Percentiles rank a stretch among this genome's conserved stretches.
Evolutionary conservation across 2,329 filamentous ascomycete species (phyloP).

Genomic region (Fusarium neocosmosporiellum): DNA sequence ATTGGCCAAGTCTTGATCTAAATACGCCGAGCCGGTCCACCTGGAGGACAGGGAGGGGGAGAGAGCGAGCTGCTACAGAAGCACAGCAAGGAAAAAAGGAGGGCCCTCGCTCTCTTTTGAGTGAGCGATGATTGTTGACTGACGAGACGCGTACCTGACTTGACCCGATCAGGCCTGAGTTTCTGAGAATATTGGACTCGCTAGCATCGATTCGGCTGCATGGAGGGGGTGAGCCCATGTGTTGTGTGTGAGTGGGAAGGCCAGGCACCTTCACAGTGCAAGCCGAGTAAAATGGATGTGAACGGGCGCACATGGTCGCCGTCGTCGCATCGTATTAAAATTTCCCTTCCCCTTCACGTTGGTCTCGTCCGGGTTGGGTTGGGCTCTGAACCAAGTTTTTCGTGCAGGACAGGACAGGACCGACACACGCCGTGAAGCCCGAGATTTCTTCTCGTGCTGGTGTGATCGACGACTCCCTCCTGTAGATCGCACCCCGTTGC

Average conservation of each 20-base stretch:
- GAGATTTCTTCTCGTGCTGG: slow-evolving; percentile 15
- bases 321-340: background rate
- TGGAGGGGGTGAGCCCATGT: slow-evolving; percentile 3
- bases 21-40: slow-evolving; percentile 31
- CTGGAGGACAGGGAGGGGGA: slow-evolving; percentile 5
- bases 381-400: slow-evolving; percentile 30
- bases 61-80: background rate
- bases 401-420: slow-evolving; percentile 4
- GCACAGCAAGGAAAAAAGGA: background rate
- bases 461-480: slow-evolving; percentile 23
- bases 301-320: slow-evolving; percentile 5
- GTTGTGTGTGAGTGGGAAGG: background rate
- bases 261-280: slow-evolving; percentile 24
- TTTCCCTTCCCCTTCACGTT: slow-evolving; percentile 2
- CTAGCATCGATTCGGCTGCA: slow-evolving; percentile 16
- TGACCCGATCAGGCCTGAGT: slow-evolving; percentile 36
- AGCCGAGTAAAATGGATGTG: background rate
- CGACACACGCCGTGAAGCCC: slow-evolving; percentile 22
- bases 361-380: slow-evolving; percentile 1
- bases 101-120: slow-evolving; percentile 6
- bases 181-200: slow-evolving; percentile 13
- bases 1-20: slow-evolving; percentile 41
- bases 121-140: slow-evolving; percentile 32
- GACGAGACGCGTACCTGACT: slow-evolving; percentile 34
- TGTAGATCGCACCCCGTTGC: slow-evolving; percentile 26